phyloP scores from a whole-genome alignment of 768 basidiomycete species.

The Clitopilus passeckerianus region DNA sequence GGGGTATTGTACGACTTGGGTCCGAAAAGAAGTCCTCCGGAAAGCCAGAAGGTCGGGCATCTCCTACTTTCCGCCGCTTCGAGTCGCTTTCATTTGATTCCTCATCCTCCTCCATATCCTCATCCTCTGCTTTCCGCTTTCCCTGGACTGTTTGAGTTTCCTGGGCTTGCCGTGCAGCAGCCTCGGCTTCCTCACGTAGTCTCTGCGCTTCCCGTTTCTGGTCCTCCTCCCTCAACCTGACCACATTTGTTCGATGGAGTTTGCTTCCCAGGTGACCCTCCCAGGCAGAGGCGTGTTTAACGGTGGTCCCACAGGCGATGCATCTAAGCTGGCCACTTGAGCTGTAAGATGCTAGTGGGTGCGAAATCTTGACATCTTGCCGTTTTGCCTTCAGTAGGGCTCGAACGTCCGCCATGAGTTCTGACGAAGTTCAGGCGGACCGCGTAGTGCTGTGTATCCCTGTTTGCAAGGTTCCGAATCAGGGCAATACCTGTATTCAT shows the following conservation, averaged over 20 bases:
- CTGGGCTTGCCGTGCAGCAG: conserved; percentile 17
- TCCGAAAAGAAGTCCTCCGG: conserved; percentile 84
- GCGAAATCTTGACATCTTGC: conserved; percentile 65
- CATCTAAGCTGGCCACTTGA: conserved; percentile 67
- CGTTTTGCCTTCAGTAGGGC: conserved; percentile 81
- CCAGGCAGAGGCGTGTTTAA: conserved; percentile 84
- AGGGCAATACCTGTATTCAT: not conserved
- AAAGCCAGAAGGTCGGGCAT: conserved; percentile 23
- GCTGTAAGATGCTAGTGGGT: conserved; percentile 70
- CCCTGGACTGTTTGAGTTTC: conserved; percentile 24
- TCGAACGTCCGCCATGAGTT: conserved; percentile 71
- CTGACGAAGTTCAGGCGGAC: not conserved
- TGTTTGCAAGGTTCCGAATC: not conserved
- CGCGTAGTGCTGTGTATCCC: not conserved
- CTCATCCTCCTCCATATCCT: conserved; percentile 11
- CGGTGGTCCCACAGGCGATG: conserved; percentile 48
- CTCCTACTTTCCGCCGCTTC: conserved; percentile 12
- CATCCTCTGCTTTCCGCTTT: conserved; percentile 30
- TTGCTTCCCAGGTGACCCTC: conserved; percentile 84
- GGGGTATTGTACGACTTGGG: conserved; percentile 44
- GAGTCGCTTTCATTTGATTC: conserved; percentile 21
- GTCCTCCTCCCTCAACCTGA: conserved; percentile 54
- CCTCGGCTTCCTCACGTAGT: conserved; percentile 26
- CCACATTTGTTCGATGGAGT: conserved; percentile 63
- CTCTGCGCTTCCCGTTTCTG: conserved; percentile 29